Evolutionary conservation across 768 basidiomycete species (phyloP).

Genomic region (Rhodotorula diobovata): DNA sequence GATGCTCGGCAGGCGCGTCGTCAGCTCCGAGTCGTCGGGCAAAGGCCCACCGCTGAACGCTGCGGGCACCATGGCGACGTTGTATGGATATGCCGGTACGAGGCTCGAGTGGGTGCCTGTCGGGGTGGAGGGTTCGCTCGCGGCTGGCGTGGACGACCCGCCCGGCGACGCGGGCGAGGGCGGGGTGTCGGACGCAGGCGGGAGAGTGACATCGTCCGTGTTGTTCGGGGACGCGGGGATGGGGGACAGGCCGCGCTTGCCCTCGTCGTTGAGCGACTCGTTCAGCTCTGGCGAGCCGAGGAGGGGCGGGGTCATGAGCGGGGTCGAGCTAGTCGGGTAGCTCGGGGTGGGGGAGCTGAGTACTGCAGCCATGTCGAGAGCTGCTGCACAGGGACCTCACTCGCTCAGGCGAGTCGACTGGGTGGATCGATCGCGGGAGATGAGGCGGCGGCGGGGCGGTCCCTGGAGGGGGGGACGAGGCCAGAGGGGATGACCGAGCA

Average conservation of each 20-base stretch:
- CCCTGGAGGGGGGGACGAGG: no score
- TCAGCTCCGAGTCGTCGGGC: slow-evolving; percentile 59
- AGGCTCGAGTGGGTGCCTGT: slow-evolving; percentile 18
- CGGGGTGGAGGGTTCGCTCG: slow-evolving; percentile 16
- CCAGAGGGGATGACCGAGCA: no score
- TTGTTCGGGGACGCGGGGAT: background rate
- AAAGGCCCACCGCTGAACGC: slow-evolving; percentile 47
- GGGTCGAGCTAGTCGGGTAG: background rate
- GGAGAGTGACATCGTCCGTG: background rate
- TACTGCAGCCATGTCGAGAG: slow-evolving; percentile 4
- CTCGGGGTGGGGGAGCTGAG: slow-evolving; percentile 29
- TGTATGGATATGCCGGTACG: slow-evolving; percentile 41
- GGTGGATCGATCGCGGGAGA: background rate
- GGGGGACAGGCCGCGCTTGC: background rate
- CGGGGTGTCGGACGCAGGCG: background rate
- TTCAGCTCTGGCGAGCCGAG: slow-evolving; percentile 17
- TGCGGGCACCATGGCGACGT: slow-evolving; percentile 44
- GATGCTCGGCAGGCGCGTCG: slow-evolving; percentile 69
- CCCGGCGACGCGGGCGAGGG: slow-evolving; percentile 2
- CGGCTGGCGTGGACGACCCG: background rate
- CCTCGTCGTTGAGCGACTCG: background rate
- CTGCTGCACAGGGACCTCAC: no score
- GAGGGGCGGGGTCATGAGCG: slow-evolving; percentile 21
- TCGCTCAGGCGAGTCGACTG: background rate
- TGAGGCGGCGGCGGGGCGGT: background rate